Conservation (phyloP, 495 filamentous ascomycete species). For the Xylaria venustula region DNA sequence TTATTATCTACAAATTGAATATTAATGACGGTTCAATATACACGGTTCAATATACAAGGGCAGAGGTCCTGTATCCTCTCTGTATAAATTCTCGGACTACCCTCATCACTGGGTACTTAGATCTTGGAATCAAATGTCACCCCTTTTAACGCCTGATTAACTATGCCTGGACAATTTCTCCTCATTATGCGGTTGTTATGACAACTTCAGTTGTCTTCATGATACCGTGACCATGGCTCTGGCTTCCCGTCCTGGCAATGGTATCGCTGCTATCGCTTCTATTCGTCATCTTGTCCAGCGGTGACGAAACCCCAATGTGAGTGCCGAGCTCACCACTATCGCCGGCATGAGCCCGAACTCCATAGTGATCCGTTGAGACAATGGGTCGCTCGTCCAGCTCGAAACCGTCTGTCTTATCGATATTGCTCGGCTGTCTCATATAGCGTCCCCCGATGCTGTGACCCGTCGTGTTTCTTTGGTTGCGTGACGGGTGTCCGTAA, state of each 20-base stretch:
- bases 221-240: neutral
- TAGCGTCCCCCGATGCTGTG: slow-evolving; percentile 3
- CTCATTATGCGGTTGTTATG: neutral
- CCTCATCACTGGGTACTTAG: too few species aligned
- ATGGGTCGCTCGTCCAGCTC: slow-evolving; percentile 7
- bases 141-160: too few species aligned
- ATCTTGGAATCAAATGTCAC: too few species aligned
- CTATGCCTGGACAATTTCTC: too few species aligned
- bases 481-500: neutral
- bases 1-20: too few species aligned
- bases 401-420: slow-evolving; percentile 4
- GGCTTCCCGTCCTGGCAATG: neutral
- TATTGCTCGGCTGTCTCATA: neutral
- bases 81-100: too few species aligned
- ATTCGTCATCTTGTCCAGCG: neutral
- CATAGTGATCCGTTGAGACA: neutral
- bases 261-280: slow-evolving; percentile 6
- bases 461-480: neutral
- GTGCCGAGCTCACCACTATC: neutral
- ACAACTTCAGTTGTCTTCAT: slow-evolving; percentile 10
- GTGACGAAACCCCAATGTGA: neutral
- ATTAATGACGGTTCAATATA: too few species aligned
- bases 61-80: too few species aligned
- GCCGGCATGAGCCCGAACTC: neutral
- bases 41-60: too few species aligned